phyloP scores from a whole-genome alignment of 192 early-diverging fungal genomes.

The Kickxella alabastrina region DNA sequence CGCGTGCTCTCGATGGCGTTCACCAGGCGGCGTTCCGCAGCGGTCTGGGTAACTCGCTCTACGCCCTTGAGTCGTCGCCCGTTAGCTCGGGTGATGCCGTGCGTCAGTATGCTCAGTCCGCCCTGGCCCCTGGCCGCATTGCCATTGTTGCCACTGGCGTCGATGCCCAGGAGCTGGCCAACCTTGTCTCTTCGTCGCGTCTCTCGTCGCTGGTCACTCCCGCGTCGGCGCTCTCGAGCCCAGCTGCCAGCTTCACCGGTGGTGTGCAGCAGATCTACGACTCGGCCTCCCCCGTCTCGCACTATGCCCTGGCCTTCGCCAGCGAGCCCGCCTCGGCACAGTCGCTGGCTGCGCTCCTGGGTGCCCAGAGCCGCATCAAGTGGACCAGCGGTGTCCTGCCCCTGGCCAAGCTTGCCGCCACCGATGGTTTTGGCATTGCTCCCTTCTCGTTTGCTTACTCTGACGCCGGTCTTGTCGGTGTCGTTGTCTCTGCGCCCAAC shows the following conservation, averaged over 20 bases:
- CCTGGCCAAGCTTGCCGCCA: slow-evolving; percentile 61
- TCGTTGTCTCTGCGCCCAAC: slow-evolving; percentile 61
- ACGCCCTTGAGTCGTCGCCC: slow-evolving; percentile 65
- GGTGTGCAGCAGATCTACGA: slow-evolving; percentile 79
- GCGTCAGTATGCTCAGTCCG: slow-evolving; percentile 64
- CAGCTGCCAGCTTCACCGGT: slow-evolving; percentile 71
- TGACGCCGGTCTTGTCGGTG: slow-evolving; percentile 87
- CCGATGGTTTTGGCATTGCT: slow-evolving; percentile 56
- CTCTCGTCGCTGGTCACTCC: slow-evolving; percentile 44
- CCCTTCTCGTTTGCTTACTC: slow-evolving; percentile 86
- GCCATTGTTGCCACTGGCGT: slow-evolving; percentile 85
- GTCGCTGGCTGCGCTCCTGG: slow-evolving; percentile 60
- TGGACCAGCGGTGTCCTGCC: slow-evolving; percentile 61
- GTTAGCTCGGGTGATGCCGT: slow-evolving; percentile 63
- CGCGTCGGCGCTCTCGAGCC: slow-evolving; percentile 13
- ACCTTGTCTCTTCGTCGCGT: slow-evolving; percentile 59
- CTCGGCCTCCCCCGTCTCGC: slow-evolving; percentile 46
- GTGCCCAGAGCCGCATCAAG: slow-evolving; percentile 60
- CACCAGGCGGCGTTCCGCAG: slow-evolving; percentile 89
- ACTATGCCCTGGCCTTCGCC: slow-evolving; percentile 83
- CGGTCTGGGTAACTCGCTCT: slow-evolving; percentile 94
- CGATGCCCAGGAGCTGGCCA: slow-evolving; percentile 64
- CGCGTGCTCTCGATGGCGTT: slow-evolving; percentile 69
- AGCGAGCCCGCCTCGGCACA: slow-evolving; percentile 67
- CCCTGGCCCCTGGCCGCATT: slow-evolving; percentile 70